Evolutionary conservation across 2,329 filamentous ascomycete species (phyloP).

Genomic region (Gyromitra esculenta): DNA sequence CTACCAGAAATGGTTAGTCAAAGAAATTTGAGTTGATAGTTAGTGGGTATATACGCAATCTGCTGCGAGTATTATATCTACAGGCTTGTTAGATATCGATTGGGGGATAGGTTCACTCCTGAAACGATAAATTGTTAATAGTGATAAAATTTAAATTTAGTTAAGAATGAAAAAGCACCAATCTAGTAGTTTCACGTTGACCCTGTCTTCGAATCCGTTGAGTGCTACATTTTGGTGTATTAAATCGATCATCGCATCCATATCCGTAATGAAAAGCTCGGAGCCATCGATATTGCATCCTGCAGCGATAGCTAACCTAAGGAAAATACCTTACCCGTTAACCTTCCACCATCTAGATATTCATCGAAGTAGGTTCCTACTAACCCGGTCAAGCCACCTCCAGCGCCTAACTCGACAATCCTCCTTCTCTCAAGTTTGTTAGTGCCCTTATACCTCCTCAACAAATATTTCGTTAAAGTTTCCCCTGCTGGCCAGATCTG

Average conservation of each 20-base stretch:
- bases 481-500: conserved; percentile 95
- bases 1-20: conserved; percentile 19
- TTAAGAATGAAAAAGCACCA: conserved; percentile 69
- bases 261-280: conserved; percentile 82
- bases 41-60: conserved; percentile 74
- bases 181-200: conserved; percentile 77
- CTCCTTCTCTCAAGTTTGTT: conserved; percentile 54
- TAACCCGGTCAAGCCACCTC: conserved; percentile 84
- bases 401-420: conserved; percentile 84
- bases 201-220: conserved; percentile 74
- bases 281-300: conserved; percentile 64
- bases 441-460: conserved; percentile 64
- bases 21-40: background rate
- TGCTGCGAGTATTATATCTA: conserved; percentile 87
- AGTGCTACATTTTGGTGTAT: conserved; percentile 89
- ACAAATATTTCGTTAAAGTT: conserved; percentile 84
- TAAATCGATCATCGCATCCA: conserved; percentile 81
- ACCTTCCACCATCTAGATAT: conserved; percentile 17
- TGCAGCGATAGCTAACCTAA: conserved; percentile 68
- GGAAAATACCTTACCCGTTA: conserved; percentile 17
- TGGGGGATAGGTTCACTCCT: conserved; percentile 71
- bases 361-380: conserved; percentile 58
- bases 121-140: conserved; percentile 20
- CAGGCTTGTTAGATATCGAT: conserved; percentile 67
- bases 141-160: background rate